A percentile compares a stretch with the other conserved stretches of the same genome.
These are phyloP conservation scores for Ceratobasidium sp. DNA, from an alignment of 1,284 basidiomycete genomes.

Conservation along the genomic window DNA sequence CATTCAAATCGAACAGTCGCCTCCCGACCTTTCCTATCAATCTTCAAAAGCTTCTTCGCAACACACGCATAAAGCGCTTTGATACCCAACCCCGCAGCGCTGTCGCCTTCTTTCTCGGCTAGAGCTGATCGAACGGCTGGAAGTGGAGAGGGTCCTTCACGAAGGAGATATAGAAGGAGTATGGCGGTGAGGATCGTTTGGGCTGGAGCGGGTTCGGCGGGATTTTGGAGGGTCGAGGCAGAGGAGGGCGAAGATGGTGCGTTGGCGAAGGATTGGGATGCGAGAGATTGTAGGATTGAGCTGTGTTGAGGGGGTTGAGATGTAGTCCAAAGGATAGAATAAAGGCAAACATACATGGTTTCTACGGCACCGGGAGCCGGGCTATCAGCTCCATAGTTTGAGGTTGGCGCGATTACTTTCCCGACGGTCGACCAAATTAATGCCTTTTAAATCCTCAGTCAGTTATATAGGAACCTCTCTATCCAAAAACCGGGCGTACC, in stretches of 20 bases:
- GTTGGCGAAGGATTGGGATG: slow-evolving; percentile 28
- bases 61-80: slow-evolving; percentile 47
- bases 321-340: background rate
- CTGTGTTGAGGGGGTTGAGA: slow-evolving; percentile 7
- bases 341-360: slow-evolving; percentile 40
- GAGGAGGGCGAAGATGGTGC: slow-evolving; percentile 32
- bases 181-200: slow-evolving; percentile 41
- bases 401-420: slow-evolving; percentile 43
- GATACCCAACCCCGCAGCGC: slow-evolving; percentile 37
- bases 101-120: slow-evolving; percentile 41
- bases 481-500: slow-evolving; percentile 4
- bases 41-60: slow-evolving; percentile 48
- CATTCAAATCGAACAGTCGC: slow-evolving; percentile 45
- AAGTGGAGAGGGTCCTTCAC: slow-evolving; percentile 41
- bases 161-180: slow-evolving; percentile 42
- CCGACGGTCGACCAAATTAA: slow-evolving; percentile 46
- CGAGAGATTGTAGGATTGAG: slow-evolving; percentile 46
- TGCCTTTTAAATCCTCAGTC: slow-evolving; percentile 13
- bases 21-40: slow-evolving; percentile 46
- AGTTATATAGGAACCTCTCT: background rate
- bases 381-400: slow-evolving; percentile 32
- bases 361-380: slow-evolving; percentile 34
- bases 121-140: slow-evolving; percentile 39
- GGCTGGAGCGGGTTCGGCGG: slow-evolving; percentile 26
- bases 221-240: slow-evolving; percentile 18